Conservation (phyloP, 768 basidiomycete species). For the Glaciozyma antarctica region DNA sequence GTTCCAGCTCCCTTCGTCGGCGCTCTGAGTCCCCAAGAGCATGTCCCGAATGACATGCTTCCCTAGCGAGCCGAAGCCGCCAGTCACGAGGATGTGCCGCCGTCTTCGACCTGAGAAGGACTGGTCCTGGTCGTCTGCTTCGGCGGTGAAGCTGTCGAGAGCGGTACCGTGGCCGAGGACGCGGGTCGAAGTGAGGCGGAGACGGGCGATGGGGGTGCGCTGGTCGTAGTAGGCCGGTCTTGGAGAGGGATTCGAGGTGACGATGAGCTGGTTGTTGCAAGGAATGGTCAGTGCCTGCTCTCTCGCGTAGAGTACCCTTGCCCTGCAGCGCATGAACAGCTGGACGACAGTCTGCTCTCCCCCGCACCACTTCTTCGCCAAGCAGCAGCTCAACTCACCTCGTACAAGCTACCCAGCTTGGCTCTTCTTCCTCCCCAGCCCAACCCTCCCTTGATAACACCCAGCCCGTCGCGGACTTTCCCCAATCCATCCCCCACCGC, state of each 20-base stretch:
- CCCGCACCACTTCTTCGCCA: neutral
- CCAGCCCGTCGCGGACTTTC: conserved; percentile 13
- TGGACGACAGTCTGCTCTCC: neutral
- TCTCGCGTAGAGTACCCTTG: too few relatives aligned
- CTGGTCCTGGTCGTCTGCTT: conserved; percentile 4
- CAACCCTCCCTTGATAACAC: conserved; percentile 12
- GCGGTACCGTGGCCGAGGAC: conserved; percentile 24
- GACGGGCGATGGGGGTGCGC: conserved; percentile 30
- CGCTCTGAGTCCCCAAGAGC: conserved; percentile 14
- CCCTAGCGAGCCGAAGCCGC: conserved; percentile 33
- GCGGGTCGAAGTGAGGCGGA: conserved; percentile 30
- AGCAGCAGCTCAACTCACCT: conserved; percentile 12
- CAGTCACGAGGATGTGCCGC: conserved; percentile 34
- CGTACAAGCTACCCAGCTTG: conserved; percentile 26
- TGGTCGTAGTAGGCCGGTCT: conserved; percentile 28
- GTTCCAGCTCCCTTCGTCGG: conserved; percentile 1
- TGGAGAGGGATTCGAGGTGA: conserved; percentile 23
- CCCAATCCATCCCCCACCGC: conserved; percentile 14
- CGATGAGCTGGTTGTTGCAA: conserved; percentile 22
- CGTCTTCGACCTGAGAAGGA: conserved; percentile 3
- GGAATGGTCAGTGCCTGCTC: neutral
- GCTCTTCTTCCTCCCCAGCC: conserved; percentile 8
- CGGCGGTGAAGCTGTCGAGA: conserved; percentile 6
- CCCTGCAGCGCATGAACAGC: too few relatives aligned
- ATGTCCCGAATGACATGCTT: conserved; percentile 32